Evolutionary conservation across 2,329 filamentous ascomycete species (phyloP).

Genomic region (Raffaelea albimanens): DNA sequence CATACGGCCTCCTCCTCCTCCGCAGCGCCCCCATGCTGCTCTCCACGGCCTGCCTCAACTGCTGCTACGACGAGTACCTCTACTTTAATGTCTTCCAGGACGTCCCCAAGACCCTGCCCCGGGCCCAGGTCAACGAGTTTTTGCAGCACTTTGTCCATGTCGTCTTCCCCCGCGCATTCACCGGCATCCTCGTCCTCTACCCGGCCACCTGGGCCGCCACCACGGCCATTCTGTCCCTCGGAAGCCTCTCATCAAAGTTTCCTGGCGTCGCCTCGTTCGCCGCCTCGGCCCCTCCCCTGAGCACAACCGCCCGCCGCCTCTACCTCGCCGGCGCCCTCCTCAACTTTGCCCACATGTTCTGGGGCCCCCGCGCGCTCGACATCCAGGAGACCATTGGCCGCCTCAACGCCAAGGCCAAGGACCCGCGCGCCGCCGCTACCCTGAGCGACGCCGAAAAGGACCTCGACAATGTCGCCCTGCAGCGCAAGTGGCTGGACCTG

Average conservation of each 20-base stretch:
- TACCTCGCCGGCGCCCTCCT: constrained; percentile 2
- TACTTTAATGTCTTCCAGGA: not conserved
- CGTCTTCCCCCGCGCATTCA: constrained; percentile 1
- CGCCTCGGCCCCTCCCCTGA: not conserved
- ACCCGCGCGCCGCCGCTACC: not conserved
- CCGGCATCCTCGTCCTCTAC: constrained; percentile 2
- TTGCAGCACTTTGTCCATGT: constrained; percentile 4
- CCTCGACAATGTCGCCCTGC: not conserved
- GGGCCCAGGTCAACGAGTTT: not conserved
- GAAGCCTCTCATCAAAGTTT: not conserved
- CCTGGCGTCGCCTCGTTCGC: not conserved
- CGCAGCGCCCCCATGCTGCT: not conserved
- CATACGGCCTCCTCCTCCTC: not conserved
- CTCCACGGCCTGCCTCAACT: not conserved
- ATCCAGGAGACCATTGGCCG: constrained; percentile 3
- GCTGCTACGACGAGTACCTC: not conserved
- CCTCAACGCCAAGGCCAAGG: not conserved
- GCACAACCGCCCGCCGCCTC: not conserved
- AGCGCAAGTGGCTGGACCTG: not conserved
- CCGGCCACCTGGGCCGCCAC: constrained; percentile 1
- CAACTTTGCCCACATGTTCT: constrained; percentile 2
- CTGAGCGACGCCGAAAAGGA: not conserved
- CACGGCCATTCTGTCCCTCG: not conserved
- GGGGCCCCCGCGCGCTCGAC: not conserved
- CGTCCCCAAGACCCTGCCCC: constrained; percentile 18